Conservation (phyloP, 2,329 filamentous ascomycete species). For the Xylaria sp. region DNA sequence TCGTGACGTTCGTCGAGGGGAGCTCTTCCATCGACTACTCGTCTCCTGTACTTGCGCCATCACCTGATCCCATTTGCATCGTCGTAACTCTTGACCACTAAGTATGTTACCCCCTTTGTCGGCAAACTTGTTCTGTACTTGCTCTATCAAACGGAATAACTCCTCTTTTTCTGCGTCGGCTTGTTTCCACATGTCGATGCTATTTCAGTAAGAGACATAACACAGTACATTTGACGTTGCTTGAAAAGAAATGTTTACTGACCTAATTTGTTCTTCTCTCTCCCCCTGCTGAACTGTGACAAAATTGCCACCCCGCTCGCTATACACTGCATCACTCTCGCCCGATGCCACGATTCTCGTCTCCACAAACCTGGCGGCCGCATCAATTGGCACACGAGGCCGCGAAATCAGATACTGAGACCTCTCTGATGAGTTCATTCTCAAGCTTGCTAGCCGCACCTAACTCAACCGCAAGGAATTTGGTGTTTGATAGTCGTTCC, state of each 20-base stretch:
- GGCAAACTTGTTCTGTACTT: constrained; percentile 22
- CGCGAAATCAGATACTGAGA: constrained; percentile 19
- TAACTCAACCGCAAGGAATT: no score
- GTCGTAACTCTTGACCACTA: constrained; percentile 1
- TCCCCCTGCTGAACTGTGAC: constrained; percentile 20
- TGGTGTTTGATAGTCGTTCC: neutral
- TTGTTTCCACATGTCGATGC: constrained; percentile 27
- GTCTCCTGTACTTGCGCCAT: constrained; percentile 18
- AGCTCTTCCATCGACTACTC: constrained; percentile 16
- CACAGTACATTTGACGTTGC: neutral
- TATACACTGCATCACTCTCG: constrained; percentile 13
- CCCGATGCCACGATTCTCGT: constrained; percentile 5
- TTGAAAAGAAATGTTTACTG: neutral
- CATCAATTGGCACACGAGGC: constrained; percentile 16
- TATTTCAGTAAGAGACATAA: neutral
- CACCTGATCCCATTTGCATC: constrained; percentile 27
- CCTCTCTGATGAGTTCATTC: constrained; percentile 8
- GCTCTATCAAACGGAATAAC: constrained; percentile 19
- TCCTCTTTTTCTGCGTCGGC: constrained; percentile 23
- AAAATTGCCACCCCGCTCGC: constrained; percentile 22
- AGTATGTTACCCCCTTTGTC: neutral
- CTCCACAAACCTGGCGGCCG: constrained; percentile 21
- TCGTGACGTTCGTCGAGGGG: constrained; percentile 6
- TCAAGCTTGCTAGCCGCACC: neutral
- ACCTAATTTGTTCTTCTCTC: constrained; percentile 24